Percentiles rank a stretch among this genome's conserved stretches.
phyloP scores from a whole-genome alignment of 75 land plant species.

The Isoetes taiwanensis region DNA sequence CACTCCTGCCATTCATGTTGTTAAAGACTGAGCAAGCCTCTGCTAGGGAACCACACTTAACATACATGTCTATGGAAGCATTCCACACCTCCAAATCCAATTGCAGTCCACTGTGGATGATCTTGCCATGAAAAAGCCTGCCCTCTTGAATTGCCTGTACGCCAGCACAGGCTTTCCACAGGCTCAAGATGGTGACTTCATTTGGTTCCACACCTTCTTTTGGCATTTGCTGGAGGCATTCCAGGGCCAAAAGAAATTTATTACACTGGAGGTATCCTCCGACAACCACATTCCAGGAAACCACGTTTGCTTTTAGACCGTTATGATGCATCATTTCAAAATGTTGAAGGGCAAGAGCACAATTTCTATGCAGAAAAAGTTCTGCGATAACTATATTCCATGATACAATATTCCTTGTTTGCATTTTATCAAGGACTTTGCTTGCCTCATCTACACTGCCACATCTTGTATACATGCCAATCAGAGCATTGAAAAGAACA shows the following conservation, averaged over 20 bases:
- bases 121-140: constrained; percentile 34
- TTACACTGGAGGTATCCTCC: constrained; percentile 15
- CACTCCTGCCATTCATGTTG: neutral
- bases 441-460: constrained; percentile 8
- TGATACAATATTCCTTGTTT: constrained; percentile 35
- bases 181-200: constrained; percentile 12
- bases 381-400: constrained; percentile 55
- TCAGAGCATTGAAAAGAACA: constrained; percentile 10
- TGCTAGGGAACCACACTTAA: constrained; percentile 26
- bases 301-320: constrained; percentile 16
- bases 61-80: constrained; percentile 48
- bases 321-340: constrained; percentile 31
- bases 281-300: constrained; percentile 38
- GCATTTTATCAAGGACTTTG: constrained; percentile 10
- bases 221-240: constrained; percentile 9
- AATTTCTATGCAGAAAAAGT: constrained; percentile 11
- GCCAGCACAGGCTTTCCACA: constrained; percentile 31
- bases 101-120: constrained; percentile 20
- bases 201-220: neutral
- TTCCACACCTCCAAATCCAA: constrained; percentile 32
- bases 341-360: constrained; percentile 30
- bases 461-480: constrained; percentile 22
- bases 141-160: constrained; percentile 13
- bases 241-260: constrained; percentile 8
- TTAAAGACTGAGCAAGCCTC: neutral